Percentiles rank a stretch among this genome's conserved stretches.
Evolutionary conservation across 2,329 filamentous ascomycete species (phyloP).

Genomic region (Colletotrichum paranaense): DNA sequence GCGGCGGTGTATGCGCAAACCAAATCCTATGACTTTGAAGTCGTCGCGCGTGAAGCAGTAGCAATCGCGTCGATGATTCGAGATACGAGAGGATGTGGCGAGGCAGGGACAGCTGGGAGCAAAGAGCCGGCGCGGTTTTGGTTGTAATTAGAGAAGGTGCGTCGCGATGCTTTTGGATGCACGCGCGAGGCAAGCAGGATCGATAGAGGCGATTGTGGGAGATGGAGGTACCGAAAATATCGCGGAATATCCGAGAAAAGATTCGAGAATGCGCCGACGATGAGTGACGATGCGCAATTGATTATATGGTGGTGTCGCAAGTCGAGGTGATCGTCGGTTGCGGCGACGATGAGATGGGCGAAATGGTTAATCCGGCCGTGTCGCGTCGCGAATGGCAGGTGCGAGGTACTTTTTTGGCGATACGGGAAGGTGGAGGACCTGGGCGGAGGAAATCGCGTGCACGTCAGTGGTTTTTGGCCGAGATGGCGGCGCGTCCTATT

Average conservation of each 20-base stretch:
- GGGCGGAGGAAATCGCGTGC: conserved; percentile 57
- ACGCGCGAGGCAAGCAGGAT: not conserved
- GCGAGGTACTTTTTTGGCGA: conserved; percentile 22
- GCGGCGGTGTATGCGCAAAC: not conserved
- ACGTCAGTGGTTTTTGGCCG: conserved; percentile 56
- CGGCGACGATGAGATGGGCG: conserved; percentile 2
- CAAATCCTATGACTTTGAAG: not conserved
- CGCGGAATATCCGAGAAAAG: not conserved
- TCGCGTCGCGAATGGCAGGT: conserved; percentile 15
- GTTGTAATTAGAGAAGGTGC: not conserved
- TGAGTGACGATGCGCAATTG: conserved; percentile 11
- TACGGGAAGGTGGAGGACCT: conserved; percentile 43
- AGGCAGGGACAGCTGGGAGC: not conserved
- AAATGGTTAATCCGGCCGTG: conserved; percentile 28
- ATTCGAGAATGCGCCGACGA: conserved; percentile 9
- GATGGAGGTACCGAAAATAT: conserved; percentile 1
- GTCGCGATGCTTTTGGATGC: conserved; percentile 9
- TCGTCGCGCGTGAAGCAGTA: not conserved
- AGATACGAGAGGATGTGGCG: conserved; percentile 1
- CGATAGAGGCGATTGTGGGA: not conserved
- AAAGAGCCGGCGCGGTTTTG: conserved; percentile 5
- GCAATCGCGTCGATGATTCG: not conserved
- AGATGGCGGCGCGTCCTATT: conserved; percentile 59
- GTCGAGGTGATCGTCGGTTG: conserved; percentile 5
- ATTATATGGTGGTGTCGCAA: conserved; percentile 1